Evolutionary conservation across 2,329 filamentous ascomycete genomes (phyloP), one percentile per base, ranked within the genome.

Genomic region (Phyllosticta citribraziliensis): DNA sequence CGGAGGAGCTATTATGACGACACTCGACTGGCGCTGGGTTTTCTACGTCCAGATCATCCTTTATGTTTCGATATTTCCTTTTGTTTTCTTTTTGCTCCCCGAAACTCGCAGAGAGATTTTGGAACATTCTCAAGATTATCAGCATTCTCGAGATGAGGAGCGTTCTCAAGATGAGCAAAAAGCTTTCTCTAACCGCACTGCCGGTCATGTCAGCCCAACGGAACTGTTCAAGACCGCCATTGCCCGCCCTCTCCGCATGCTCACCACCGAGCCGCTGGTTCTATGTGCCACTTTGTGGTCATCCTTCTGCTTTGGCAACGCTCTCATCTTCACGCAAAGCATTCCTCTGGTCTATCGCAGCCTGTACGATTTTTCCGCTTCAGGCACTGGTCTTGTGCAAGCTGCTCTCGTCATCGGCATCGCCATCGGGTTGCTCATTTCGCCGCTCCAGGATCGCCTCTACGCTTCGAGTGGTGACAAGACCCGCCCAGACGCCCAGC

Each of bases 201-300:
- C 51, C 12, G n/a, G 12, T 22, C 22, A 24, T 12, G n/a, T 3
- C 27, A 24, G 51, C 35, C 17, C 40, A 5, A n/a, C 4, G 0
- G 58, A 5, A n/a, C 5, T 56, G 6, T 22, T 60, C 3, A 30
- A 24, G 11, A 24, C 54, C 2, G 69, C 40, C 68, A 71, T 52
- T 20, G 40, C 24, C 51, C 69, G 71, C 2, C 72, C 72, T 11
- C 65, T 70, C 1, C 72, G 73, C 35, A 75, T 81, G 66, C 73
- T 81, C 6, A 72, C 69, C 65, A 82, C 79, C 1, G 79, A 82
- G 68, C 75, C 75, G 3, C 78, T 82, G 0, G 74, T 82, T 1
- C 72, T 79, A 52, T 74, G 73, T 54, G 74, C 76, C 55, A 79
- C 78, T 2, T 63, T 82, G 80, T 78, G 78, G 79, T 76, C 14